Conservation (phyloP, 2,329 filamentous ascomycete species). For the Parascedosporium putredinis region DNA sequence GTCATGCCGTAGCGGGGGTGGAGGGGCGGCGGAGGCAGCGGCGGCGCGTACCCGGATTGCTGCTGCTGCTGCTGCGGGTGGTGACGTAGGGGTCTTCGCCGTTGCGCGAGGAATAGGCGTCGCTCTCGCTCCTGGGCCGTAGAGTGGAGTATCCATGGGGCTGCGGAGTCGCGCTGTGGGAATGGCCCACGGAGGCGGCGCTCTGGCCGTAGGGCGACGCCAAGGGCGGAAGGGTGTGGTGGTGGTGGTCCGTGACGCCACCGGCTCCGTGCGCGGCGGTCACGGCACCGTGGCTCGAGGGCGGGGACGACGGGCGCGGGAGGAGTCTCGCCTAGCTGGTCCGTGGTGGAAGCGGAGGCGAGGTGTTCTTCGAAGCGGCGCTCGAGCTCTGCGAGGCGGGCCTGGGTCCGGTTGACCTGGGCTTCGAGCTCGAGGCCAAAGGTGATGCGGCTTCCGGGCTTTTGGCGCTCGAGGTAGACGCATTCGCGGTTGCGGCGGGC, state of each 20-base stretch:
- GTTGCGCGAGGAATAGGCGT: background rate
- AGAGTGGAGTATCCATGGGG: background rate
- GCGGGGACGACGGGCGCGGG: too few relatives aligned
- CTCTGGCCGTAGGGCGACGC: background rate
- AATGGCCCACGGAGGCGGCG: background rate
- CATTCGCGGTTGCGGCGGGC: slow-evolving; percentile 54
- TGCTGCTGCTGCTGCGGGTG: too few relatives aligned
- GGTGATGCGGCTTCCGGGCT: slow-evolving; percentile 53
- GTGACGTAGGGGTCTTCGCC: too few relatives aligned
- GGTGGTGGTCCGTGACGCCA: too few relatives aligned
- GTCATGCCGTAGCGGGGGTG: too few relatives aligned
- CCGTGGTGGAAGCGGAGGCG: slow-evolving; percentile 13
- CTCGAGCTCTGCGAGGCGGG: slow-evolving; percentile 29
- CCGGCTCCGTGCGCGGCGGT: background rate
- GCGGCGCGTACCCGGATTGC: background rate
- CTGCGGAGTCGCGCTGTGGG: slow-evolving; percentile 1
- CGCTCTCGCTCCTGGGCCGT: background rate
- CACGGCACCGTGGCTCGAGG: too few relatives aligned
- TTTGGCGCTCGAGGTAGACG: slow-evolving; percentile 61
- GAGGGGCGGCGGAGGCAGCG: background rate
- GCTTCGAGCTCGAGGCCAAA: slow-evolving; percentile 51
- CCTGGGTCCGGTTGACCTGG: slow-evolving; percentile 43
- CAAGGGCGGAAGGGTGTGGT: too few relatives aligned
- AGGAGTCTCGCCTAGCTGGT: too few relatives aligned
- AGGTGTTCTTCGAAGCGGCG: slow-evolving; percentile 33